Base-by-base conservation (phyloP, 2,329 filamentous ascomycete genomes). In the Pseudocercospora musae region DNA sequence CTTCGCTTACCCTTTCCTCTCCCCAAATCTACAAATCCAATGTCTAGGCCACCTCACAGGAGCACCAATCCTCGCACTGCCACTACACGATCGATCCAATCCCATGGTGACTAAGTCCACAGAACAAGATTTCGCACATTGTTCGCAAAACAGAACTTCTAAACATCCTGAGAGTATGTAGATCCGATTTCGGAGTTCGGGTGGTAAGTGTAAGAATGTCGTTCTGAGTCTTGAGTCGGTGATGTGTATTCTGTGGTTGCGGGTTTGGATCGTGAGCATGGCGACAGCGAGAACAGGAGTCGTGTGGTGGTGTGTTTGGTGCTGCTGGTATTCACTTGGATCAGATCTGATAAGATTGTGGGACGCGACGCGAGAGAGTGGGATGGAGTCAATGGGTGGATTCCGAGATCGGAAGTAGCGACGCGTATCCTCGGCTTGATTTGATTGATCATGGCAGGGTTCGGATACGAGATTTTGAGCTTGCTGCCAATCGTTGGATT, bases 151-250 rank as follows among this genome's bases (percentile, higher is more conserved):
- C 10, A 57, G 40, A 18, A 66, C 56, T 18, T 46, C 53, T n/a
- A 66, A 53, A 50, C 64, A 66, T 9, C 62, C 64, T 23, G 40
- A 53, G 20, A 66, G 52, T 9, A 58, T 46, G 42, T 66, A 66
- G 21, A 66, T 62, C 8, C 52, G 62, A 58, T 63, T 64, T 29
- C 64, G 62, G 20, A 66, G 42, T 50, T 66, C 64, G 18, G 62
- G 55, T 2, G 64, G 64, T 3, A 66, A 55, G 37, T 62, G 52
- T 46, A 66, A 40, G 52, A 66, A 66, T 10, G 60, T 58, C 23
- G 52, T 54, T 5, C 40, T 33, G 15, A 54, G 52, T 5, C 52
- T 27, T 3, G 27, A 18, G 18, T 54, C 52, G 52, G 18, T 10
- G 10, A 54, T 18, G 13, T 5, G 7, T 29, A 54, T 18, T 13